These are phyloP conservation scores for Tetrahymena borealis DNA, from an alignment of 73 alveolate species.

Conservation along the genomic window DNA sequence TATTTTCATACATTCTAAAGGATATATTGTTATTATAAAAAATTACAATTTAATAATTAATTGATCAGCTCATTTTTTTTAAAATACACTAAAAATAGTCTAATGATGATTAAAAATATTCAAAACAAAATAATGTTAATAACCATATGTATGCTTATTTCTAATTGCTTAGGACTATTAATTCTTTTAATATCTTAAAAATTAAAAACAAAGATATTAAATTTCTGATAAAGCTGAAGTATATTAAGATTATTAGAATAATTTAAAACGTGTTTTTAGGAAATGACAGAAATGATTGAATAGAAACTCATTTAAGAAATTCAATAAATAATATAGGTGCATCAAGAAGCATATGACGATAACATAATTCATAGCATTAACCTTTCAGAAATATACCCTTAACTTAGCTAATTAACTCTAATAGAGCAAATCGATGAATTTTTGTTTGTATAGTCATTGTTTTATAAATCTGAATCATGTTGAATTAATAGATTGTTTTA, in stretches of 20 bases:
- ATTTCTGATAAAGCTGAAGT: background rate
- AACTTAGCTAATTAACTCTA: background rate
- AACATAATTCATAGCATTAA: background rate
- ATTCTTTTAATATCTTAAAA: background rate
- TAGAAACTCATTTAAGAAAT: background rate
- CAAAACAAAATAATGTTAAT: too few species aligned
- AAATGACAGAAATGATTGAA: background rate
- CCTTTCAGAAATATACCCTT: background rate
- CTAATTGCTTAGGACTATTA: too few species aligned
- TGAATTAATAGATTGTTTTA: background rate
- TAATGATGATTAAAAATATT: too few species aligned
- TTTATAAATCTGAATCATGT: background rate
- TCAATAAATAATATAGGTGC: background rate
- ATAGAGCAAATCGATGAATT: background rate
- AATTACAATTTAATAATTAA: too few species aligned
- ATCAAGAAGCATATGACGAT: background rate
- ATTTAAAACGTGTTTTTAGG: background rate
- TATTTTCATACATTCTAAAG: too few species aligned
- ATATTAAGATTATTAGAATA: background rate
- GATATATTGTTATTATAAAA: too few species aligned
- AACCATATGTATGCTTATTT: too few species aligned
- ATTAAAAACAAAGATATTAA: background rate
- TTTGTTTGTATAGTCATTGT: background rate
- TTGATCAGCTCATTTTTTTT: too few species aligned
- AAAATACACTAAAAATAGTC: too few species aligned